phyloP scores from a whole-genome alignment of 208 protist species.

The Tritrichomonas musculus region DNA sequence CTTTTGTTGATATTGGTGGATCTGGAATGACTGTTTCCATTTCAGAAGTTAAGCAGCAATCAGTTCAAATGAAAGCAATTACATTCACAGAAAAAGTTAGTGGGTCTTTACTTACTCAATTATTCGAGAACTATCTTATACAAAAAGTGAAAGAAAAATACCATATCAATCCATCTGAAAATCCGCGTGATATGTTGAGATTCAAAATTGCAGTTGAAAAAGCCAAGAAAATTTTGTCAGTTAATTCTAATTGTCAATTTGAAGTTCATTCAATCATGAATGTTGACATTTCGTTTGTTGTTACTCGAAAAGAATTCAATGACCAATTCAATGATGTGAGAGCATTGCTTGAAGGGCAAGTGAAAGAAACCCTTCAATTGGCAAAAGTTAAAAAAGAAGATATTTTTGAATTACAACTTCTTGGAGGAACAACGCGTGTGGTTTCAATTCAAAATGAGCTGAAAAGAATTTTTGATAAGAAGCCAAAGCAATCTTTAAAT shows the following conservation, averaged over 20 bases:
- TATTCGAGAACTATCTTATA: slow-evolving; percentile 7
- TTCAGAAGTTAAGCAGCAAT: not conserved
- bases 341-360: not conserved
- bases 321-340: not conserved
- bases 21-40: slow-evolving; percentile 36
- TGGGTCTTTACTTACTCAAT: slow-evolving; percentile 29
- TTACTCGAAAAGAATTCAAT: slow-evolving; percentile 43
- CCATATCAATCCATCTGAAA: slow-evolving; percentile 35
- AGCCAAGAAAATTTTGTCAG: slow-evolving; percentile 39
- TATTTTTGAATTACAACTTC: slow-evolving; percentile 38
- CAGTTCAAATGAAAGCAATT: slow-evolving; percentile 33
- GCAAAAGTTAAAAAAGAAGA: slow-evolving; percentile 20
- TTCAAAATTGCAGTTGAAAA: slow-evolving; percentile 24
- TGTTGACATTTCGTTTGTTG: slow-evolving; percentile 36
- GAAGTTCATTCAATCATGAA: slow-evolving; percentile 44
- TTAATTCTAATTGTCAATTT: slow-evolving; percentile 37
- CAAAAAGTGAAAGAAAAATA: slow-evolving; percentile 31
- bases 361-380: slow-evolving; percentile 29
- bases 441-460: slow-evolving; percentile 30
- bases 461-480: not conserved
- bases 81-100: slow-evolving; percentile 35
- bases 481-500: not conserved
- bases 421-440: slow-evolving; percentile 37
- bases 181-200: slow-evolving; percentile 34
- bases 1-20: slow-evolving; percentile 45